These are phyloP conservation scores for Ascochyta fabae DNA, from an alignment of 2,329 filamentous ascomycete genomes.

Conservation along the genomic window DNA sequence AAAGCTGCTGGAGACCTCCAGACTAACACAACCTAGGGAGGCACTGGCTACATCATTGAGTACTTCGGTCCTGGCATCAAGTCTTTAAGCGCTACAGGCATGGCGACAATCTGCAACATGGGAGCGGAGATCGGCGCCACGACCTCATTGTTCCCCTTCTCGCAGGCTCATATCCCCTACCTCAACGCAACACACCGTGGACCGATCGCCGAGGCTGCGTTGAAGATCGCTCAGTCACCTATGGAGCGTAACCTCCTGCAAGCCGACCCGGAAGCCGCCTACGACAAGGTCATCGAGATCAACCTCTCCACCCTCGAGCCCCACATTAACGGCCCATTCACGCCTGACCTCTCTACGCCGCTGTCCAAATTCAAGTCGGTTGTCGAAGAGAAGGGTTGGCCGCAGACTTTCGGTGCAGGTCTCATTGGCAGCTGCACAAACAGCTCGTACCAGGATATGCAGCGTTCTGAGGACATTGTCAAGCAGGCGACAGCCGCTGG, in stretches of 20 bases:
- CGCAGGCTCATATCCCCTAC: constrained; percentile 81
- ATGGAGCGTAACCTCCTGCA: constrained; percentile 70
- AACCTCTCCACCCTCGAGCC: constrained; percentile 90
- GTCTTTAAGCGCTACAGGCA: constrained; percentile 87
- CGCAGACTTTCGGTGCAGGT: constrained; percentile 86
- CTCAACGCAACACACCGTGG: constrained; percentile 81
- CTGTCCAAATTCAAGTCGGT: constrained; percentile 87
- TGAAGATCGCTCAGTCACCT: constrained; percentile 64
- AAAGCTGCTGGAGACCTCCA: neutral
- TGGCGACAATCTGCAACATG: constrained; percentile 93
- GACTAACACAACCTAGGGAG: constrained; percentile 61
- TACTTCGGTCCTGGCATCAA: constrained; percentile 91
- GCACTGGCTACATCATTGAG: constrained; percentile 93
- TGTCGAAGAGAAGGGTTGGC: constrained; percentile 86
- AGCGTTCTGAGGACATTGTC: constrained; percentile 87
- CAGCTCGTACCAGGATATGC: constrained; percentile 99
- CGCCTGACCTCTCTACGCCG: constrained; percentile 91
- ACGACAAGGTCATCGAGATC: constrained; percentile 90
- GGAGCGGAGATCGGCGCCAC: constrained; percentile 90
- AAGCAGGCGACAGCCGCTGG: constrained; percentile 91
- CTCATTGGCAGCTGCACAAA: constrained; percentile 99
- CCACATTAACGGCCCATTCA: constrained; percentile 96
- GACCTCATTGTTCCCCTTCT: constrained; percentile 94
- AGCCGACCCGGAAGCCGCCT: constrained; percentile 82
- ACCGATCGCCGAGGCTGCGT: constrained; percentile 71